Evolutionary conservation across 208 protist genomes (phyloP), one percentile per base, ranked within the genome.

Genomic region (Acanthamoeba royreba): DNA sequence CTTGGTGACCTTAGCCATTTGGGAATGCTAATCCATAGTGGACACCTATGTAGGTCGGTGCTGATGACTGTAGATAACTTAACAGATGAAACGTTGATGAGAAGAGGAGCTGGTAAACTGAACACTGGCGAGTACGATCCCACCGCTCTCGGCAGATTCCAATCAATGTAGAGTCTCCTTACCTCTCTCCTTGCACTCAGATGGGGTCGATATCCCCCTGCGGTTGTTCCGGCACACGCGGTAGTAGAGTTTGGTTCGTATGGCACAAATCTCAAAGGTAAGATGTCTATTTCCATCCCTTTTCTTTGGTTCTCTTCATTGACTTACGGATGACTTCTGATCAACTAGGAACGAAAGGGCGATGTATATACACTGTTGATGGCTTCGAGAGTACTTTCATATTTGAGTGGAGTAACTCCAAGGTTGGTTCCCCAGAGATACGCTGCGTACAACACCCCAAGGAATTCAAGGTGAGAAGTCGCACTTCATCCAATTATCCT

Each of bases 331-430:
- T 28, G 9, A 25, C 3, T 1, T 13, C 31, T 8, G 33, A 38
- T 19, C 53, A 61, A 28, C 33, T 46, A 61, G 79, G 79, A 19
- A 87, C 79, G 9, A 87, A 87, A 38, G 79, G 79, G n/a, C 25
- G 46, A 49, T 87, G 79, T 87, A 58, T 58, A 49, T 87, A 61
- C 79, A 87, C 45, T n/a, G 58, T 87, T 46, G 79, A 87, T 28
- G 47, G 47, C 4, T 87, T n/a, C n/a, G 79, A 49, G 9, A 87
- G 46, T 33, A 49, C 42, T 28, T 87, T 87, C 47, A 58, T 87
- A 28, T 87, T 87, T 46, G 33, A 49, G 46, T 87, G 79, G 79
- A 49, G 47, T 46, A 87, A 87, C 79, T 87, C 79, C 45, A 87
- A 87, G 47, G 79, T 87, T 28, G 79, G 79, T 15, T 28, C 79